Evolutionary conservation across 2,329 filamentous ascomycete genomes (phyloP), one percentile per base, ranked within the genome.

Genomic region (Colletotrichum sp.): DNA sequence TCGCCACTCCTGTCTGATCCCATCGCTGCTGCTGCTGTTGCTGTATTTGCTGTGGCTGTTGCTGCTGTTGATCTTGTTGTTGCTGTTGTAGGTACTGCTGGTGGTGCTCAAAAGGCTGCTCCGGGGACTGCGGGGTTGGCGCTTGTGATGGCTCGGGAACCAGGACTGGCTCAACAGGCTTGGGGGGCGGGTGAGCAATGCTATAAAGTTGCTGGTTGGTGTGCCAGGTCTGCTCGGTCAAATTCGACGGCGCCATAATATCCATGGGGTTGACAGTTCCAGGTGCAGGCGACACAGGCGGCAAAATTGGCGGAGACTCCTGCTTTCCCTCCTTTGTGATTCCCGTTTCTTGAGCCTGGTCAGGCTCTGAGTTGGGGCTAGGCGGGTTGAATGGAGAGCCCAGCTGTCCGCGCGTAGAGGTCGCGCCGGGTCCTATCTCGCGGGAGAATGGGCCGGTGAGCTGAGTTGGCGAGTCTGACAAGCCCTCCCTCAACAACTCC

Each of bases 221-320:
- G 76, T 80, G 81, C 72, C 80, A 82, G 30, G 80, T 80, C 32
- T 79, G 83, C 75, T 86, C 85, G 32, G 81, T 79, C 10, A 80
- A 78, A 52, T 83, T 86, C 15, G 83, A 84, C 0, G 85, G 84
- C 7, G 85, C 87, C 89, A 89, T 90, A 34, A 90, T 87, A 65
- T 89, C 87, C 86, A 89, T 89, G 1, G 89, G 89, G 55, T 90
- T 90, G 12, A 89, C 88, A 6, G 88, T 90, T 39, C 87, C 87
- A 5, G 86, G 85, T 3, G 85, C 83, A 13, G 43, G 87, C 83
- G 64, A 84, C 78, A 6, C 73, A 70, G 15, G 84, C 80, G 60
- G 83, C 81, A 25, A 81, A 81, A 65, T 43, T 9, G 68, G 72
- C 8, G 75, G 77, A 27, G 67, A 76, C n/a, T 71, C 71, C 10